Conservation (phyloP, 177 flowering plant genomes). For the Telopea speciosissima region DNA sequence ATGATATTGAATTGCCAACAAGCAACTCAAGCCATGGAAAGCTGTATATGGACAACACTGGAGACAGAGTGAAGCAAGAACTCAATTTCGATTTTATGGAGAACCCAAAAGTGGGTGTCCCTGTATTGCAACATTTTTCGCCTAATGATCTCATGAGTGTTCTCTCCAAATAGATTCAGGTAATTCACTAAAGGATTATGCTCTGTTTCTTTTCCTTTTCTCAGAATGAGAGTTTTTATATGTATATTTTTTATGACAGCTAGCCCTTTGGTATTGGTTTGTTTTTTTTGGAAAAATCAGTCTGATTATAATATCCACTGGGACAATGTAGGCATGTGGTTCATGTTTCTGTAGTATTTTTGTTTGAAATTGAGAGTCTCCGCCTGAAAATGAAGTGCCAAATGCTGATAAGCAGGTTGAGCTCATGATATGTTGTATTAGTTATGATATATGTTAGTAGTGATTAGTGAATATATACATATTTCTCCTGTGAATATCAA, state of each 20-base stretch:
- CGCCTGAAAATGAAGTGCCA: not conserved
- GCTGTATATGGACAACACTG: conserved; percentile 19
- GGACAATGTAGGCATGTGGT: not conserved
- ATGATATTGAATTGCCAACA: conserved; percentile 40
- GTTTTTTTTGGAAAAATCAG: no score
- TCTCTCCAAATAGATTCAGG: conserved; percentile 58
- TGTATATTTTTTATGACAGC: not conserved
- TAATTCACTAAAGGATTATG: not conserved
- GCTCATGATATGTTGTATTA: no score
- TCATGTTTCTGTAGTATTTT: no score
- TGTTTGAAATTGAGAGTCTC: not conserved
- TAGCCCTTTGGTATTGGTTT: no score
- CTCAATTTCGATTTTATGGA: conserved; percentile 36
- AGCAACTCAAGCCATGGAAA: conserved; percentile 26
- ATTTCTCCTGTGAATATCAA: no score
- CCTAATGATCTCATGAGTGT: conserved; percentile 60
- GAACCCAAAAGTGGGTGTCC: conserved; percentile 32
- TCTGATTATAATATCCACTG: not conserved
- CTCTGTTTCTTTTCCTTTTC: not conserved
- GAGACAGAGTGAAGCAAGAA: conserved; percentile 50
- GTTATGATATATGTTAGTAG: no score
- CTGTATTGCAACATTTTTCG: conserved; percentile 30
- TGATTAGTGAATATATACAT: no score
- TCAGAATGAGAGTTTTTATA: not conserved
- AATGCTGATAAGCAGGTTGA: not conserved